Base-by-base conservation (phyloP, 2,329 filamentous ascomycete genomes). In the Coniochaeta hoffmannii region DNA sequence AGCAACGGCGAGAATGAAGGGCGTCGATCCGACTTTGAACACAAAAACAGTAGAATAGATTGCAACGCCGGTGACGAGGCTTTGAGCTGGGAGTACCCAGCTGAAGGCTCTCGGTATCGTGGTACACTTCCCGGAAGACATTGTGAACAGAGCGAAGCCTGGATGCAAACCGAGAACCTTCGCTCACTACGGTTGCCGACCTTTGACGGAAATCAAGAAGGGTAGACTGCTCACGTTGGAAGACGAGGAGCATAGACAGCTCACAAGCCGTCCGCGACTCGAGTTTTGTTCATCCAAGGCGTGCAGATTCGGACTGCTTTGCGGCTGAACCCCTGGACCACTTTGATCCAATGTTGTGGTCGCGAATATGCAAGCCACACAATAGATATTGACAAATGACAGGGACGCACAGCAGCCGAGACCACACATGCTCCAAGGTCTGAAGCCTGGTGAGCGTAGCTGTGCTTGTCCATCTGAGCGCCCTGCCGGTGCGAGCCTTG, bases 11-110 rank as follows among this genome's bases (percentile, higher is more conserved):
- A 64, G 34, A n/a, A 62, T 61, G 36, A 59, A 63, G 2, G 61
- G 58, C 30, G 58, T 56, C 15, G 55, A 49, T 1, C 53, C 55
- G 12, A 57, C 55, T 6, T 53, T 50, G 30, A 61, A 63, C 31
- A 60, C 57, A 24, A 58, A 63, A 34, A 60, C 56, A n/a, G 58
- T 53, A 11, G 61, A 55, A 49, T 62, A 65, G 50, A 65, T 58
- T 38, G 58, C 57, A 2, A 62, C 57, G 12, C 55, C 60, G 14
- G 62, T 57, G 11, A 62, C 41, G 6, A 62, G 53, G 41, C 54
- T 60, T 28, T 63, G 61, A 6, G 53, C 49, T 1, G 60, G 59
- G 19, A 64, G 57, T 15, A 63, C 54, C 56, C 58, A 64, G 55
- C 46, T 55, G 36, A 63, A 60, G n/a, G 55, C 12, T 8, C 54